Conservation (phyloP, 257 asterid species). For the Solanum sitiens region DNA sequence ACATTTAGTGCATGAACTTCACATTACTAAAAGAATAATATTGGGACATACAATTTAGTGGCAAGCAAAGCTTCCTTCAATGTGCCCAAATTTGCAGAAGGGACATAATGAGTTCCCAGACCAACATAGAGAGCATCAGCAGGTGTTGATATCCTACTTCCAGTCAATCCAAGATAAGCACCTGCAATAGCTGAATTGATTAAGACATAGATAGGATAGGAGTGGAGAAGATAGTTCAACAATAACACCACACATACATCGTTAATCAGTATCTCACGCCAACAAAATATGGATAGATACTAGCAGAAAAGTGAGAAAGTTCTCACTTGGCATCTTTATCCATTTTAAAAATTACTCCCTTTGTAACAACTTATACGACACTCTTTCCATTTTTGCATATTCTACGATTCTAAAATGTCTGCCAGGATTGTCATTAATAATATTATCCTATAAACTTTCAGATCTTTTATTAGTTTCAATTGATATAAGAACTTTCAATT, state of each 20-base stretch:
- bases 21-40: not conserved
- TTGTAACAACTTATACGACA: not conserved
- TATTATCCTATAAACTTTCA: not conserved
- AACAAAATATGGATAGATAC: not conserved
- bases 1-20: not conserved
- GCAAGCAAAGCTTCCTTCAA: slow-evolving; percentile 58
- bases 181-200: slow-evolving; percentile 35
- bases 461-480: not conserved
- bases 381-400: not conserved
- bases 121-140: slow-evolving; percentile 94
- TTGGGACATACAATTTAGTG: slow-evolving; percentile 48
- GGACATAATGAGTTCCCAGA: slow-evolving; percentile 87
- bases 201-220: not conserved
- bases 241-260: not conserved
- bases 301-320: not conserved
- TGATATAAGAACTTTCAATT: not conserved
- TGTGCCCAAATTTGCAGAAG: slow-evolving; percentile 62
- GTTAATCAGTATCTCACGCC: not conserved
- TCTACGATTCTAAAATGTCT: not conserved
- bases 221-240: not conserved
- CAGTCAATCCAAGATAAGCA: slow-evolving; percentile 93
- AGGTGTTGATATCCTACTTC: slow-evolving; percentile 78
- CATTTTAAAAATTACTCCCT: not conserved
- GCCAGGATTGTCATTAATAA: not conserved
- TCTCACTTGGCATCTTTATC: not conserved